phyloP scores from a whole-genome alignment of 441 rosid genomes.

The Mallotus repandus region DNA sequence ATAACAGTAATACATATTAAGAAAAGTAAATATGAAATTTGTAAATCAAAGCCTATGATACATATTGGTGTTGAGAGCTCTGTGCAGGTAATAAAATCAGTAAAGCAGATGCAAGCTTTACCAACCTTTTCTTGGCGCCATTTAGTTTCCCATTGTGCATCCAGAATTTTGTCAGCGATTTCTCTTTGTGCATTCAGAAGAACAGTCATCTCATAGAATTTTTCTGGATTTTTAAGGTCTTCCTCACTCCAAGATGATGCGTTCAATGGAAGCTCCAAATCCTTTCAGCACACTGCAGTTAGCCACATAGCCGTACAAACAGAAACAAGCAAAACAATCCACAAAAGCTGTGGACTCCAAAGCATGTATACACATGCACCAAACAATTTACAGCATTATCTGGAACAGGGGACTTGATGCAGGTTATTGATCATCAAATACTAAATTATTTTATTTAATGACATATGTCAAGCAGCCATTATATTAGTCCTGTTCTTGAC shows the following conservation, averaged over 20 bases:
- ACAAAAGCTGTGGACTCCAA: not conserved
- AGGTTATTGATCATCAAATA: not conserved
- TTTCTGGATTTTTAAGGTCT: constrained; percentile 72
- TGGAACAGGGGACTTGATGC: not conserved
- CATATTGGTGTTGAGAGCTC: not conserved
- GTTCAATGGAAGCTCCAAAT: constrained; percentile 74
- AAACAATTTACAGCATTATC: not conserved
- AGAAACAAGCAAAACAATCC: constrained; percentile 9
- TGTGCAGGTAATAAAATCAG: not conserved
- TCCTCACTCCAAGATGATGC: constrained; percentile 84
- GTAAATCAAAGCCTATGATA: not conserved
- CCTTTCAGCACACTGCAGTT: constrained; percentile 45
- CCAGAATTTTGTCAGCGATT: constrained; percentile 76
- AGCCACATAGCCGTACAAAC: constrained; percentile 20
- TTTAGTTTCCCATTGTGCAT: constrained; percentile 81
- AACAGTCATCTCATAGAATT: constrained; percentile 80
- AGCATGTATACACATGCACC: not conserved
- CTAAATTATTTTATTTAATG: not conserved
- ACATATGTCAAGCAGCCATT: not conserved
- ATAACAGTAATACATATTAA: not conserved
- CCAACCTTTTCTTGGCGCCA: constrained; percentile 91
- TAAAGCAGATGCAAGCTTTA: not conserved
- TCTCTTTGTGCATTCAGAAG: constrained; percentile 93
- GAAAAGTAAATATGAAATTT: not conserved
- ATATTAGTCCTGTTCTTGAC: not conserved